Evolutionary conservation across 2,329 filamentous ascomycete genomes (phyloP).

Genomic region (Pseudogymnoascus sp.): DNA sequence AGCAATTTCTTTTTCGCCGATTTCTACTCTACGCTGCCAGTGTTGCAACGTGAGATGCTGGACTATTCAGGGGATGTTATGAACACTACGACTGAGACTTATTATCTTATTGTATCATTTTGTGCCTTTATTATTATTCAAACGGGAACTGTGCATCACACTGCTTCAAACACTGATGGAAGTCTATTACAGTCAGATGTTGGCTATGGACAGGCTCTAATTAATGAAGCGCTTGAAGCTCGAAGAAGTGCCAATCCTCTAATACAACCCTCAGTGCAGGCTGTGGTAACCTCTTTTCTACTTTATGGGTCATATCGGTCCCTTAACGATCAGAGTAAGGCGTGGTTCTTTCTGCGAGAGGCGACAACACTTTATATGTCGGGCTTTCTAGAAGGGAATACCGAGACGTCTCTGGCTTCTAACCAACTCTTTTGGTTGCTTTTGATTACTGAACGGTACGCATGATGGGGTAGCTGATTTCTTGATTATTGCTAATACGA

Average conservation of each 20-base stretch:
- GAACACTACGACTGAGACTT: conserved; percentile 5
- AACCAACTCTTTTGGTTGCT: conserved; percentile 53
- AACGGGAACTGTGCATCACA: conserved; percentile 1
- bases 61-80: neutral
- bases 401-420: conserved; percentile 40
- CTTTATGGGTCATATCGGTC: conserved; percentile 2
- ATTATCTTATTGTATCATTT: conserved; percentile 7
- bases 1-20: neutral
- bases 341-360: conserved; percentile 54
- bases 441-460: conserved; percentile 51
- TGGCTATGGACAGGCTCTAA: neutral
- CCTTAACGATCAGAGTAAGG: conserved; percentile 35
- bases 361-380: conserved; percentile 51
- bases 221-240: conserved; percentile 1
- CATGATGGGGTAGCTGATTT: neutral
- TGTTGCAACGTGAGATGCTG: neutral
- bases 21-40: neutral
- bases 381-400: conserved; percentile 48
- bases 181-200: neutral
- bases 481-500: conserved; percentile 15
- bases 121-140: conserved; percentile 6
- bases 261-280: neutral
- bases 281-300: neutral
- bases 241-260: neutral
- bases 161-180: neutral